Evolutionary conservation across 2,329 filamentous ascomycete species (phyloP).

Genomic region (Ampelomyces quisqualis): DNA sequence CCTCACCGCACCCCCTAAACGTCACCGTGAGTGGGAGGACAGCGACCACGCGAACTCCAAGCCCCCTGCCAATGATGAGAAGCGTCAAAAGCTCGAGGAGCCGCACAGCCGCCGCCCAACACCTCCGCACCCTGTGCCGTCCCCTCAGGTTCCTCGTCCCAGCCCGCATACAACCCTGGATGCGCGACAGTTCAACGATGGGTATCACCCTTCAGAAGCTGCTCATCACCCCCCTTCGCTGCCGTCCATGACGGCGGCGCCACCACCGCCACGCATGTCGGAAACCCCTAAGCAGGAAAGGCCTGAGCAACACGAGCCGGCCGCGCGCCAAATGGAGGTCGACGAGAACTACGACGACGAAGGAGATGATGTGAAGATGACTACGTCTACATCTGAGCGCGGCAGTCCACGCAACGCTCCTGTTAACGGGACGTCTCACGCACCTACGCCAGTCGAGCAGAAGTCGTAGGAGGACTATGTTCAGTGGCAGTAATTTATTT

Average conservation of each 20-base stretch:
- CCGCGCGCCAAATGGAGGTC: slow-evolving; percentile 92
- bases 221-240: slow-evolving; percentile 77
- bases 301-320: slow-evolving; percentile 67
- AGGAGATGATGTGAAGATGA: slow-evolving; percentile 73
- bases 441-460: slow-evolving; percentile 40
- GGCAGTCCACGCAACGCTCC: slow-evolving; percentile 45
- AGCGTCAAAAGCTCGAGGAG: slow-evolving; percentile 81
- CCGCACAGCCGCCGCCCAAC: slow-evolving; percentile 69
- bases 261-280: slow-evolving; percentile 57
- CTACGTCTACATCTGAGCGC: slow-evolving; percentile 46
- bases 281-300: slow-evolving; percentile 44
- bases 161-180: slow-evolving; percentile 66
- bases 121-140: slow-evolving; percentile 49
- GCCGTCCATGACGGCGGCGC: slow-evolving; percentile 49
- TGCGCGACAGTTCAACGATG: slow-evolving; percentile 68
- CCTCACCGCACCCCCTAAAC: slow-evolving; percentile 72
- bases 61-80: slow-evolving; percentile 78
- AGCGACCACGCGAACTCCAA: slow-evolving; percentile 74
- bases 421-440: slow-evolving; percentile 38
- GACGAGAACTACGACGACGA: slow-evolving; percentile 98
- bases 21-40: slow-evolving; percentile 90
- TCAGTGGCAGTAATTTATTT: neutral
- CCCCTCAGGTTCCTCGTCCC: slow-evolving; percentile 67
- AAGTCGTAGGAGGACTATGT: slow-evolving; percentile 27
- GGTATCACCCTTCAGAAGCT: slow-evolving; percentile 88